Evolutionary conservation across 441 rosid genomes (phyloP).

Genomic region (Pelargonium fulgidum): DNA sequence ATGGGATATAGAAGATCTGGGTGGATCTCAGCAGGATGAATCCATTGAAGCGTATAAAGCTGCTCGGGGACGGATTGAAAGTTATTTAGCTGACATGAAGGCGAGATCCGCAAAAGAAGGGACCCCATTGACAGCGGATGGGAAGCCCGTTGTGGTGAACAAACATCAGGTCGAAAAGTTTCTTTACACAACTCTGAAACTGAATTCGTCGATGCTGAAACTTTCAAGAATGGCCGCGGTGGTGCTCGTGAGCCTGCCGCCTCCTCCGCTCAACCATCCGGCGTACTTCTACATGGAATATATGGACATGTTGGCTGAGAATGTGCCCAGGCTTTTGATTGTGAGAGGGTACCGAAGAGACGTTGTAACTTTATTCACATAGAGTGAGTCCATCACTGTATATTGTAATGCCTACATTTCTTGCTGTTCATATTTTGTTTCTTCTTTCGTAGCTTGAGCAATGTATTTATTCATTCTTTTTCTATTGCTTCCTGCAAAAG

Average conservation of each 20-base stretch:
- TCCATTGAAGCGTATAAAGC: constrained; percentile 71
- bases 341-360: constrained; percentile 98
- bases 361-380: constrained; percentile 93
- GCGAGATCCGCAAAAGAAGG: constrained; percentile 32
- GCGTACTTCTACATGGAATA: constrained; percentile 97
- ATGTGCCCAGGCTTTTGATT: constrained; percentile 83
- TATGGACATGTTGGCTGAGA: constrained; percentile 94
- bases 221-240: constrained; percentile 96
- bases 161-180: constrained; percentile 94
- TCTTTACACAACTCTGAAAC: constrained; percentile 77
- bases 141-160: constrained; percentile 65
- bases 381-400: constrained; percentile 13
- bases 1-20: constrained; percentile 69
- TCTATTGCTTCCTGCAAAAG: background rate
- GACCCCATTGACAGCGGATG: constrained; percentile 53
- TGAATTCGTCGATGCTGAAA: constrained; percentile 77
- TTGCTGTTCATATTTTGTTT: constrained; percentile 25
- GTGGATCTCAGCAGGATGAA: constrained; percentile 54
- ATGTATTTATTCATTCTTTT: constrained; percentile 30
- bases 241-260: constrained; percentile 91
- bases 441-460: constrained; percentile 15
- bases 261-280: constrained; percentile 79
- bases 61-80: constrained; percentile 63
- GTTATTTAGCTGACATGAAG: constrained; percentile 67
- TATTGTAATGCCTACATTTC: background rate